Conservation (phyloP, 2,329 filamentous ascomycete genomes). For the Aspergillus fumigatiaffinis region DNA sequence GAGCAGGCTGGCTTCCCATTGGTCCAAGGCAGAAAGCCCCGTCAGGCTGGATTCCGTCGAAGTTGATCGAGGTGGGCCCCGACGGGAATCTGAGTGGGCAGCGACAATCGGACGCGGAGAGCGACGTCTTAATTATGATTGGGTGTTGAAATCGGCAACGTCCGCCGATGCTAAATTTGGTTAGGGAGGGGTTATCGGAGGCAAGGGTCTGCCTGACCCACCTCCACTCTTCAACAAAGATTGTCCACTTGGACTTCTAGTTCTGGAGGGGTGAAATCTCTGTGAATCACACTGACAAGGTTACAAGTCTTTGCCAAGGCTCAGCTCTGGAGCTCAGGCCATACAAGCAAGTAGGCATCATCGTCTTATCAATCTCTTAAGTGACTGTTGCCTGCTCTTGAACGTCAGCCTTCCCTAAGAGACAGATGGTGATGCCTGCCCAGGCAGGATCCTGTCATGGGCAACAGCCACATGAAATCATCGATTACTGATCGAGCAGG, state of each 20-base stretch:
- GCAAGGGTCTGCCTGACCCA: neutral
- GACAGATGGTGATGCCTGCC: neutral
- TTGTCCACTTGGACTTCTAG: neutral
- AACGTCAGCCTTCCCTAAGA: neutral
- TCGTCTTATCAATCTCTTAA: neutral
- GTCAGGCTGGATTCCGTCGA: neutral
- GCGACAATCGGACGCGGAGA: conserved; percentile 14
- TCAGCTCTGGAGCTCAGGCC: neutral
- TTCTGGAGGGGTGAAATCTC: neutral
- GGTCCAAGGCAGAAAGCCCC: neutral
- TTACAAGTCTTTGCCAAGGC: neutral
- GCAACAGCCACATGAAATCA: neutral
- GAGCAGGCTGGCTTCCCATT: conserved; percentile 6
- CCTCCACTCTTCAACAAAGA: neutral
- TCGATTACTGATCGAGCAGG: neutral
- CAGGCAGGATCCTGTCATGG: neutral
- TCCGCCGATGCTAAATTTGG: neutral
- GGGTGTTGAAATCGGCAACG: neutral
- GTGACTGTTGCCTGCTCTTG: neutral
- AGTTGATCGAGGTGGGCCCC: neutral
- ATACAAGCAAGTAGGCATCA: neutral
- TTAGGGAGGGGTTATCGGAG: neutral
- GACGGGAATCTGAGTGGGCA: neutral
- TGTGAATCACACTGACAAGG: neutral
- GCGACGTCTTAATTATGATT: conserved; percentile 5